Evolutionary conservation across 78 protist genomes (phyloP).

Genomic region (Pigoraptor vietnamica): DNA sequence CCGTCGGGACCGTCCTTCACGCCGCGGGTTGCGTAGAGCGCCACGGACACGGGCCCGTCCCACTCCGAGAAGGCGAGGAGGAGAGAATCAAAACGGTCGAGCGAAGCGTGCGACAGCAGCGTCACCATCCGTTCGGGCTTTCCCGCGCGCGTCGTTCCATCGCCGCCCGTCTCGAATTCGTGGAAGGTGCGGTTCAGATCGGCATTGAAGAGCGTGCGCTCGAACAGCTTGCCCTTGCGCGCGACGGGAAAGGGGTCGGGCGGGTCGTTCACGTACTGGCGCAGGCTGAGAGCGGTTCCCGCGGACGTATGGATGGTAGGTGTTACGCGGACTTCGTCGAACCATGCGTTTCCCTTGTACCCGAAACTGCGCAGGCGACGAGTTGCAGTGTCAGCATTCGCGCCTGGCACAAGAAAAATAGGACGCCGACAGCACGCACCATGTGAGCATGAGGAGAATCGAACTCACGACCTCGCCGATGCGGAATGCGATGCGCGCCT

Average conservation of each 20-base stretch:
- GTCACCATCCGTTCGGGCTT: background rate
- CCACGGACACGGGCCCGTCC: background rate
- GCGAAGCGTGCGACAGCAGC: background rate
- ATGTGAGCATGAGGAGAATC: background rate
- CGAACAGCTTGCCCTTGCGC: background rate
- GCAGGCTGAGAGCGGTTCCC: background rate
- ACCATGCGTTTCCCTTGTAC: background rate
- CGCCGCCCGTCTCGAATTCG: no score
- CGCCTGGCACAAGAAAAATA: no score
- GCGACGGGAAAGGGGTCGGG: background rate
- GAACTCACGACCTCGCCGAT: background rate
- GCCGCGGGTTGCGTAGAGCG: background rate
- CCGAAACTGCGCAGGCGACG: background rate
- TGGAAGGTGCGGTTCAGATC: background rate
- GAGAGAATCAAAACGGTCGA: background rate
- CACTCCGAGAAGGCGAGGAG: background rate
- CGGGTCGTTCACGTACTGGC: background rate
- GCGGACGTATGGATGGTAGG: background rate
- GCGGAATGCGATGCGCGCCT: background rate
- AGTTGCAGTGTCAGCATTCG: no score
- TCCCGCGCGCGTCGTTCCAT: background rate
- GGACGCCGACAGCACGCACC: background rate
- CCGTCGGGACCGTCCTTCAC: background rate
- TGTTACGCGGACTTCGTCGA: background rate
- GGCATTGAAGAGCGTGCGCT: background rate